phyloP scores from a whole-genome alignment of 2,329 filamentous ascomycete species.

The Aspergillus sp. region DNA sequence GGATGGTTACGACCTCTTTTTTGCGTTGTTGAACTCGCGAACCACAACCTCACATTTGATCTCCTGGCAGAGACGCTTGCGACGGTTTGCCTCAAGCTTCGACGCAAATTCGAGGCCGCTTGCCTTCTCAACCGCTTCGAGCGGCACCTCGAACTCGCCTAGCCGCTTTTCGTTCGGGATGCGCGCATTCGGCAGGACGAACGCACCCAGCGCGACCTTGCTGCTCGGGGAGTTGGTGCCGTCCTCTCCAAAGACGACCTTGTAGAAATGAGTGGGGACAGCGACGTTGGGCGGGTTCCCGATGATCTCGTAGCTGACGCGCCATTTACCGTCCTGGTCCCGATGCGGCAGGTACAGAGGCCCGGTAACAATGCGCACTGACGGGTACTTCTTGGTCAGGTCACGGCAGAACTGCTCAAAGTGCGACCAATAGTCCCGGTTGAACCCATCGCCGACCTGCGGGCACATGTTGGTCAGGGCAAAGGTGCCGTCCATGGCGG shows the following conservation, averaged over 20 bases:
- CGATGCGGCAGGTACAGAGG: slow-evolving; percentile 84
- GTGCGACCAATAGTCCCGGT: slow-evolving; percentile 98
- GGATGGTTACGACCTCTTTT: slow-evolving; percentile 27
- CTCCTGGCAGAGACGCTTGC: slow-evolving; percentile 76
- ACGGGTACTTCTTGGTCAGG: slow-evolving; percentile 70
- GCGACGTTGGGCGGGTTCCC: slow-evolving; percentile 87
- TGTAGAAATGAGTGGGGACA: slow-evolving; percentile 98
- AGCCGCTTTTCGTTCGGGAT: slow-evolving; percentile 85
- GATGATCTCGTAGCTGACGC: slow-evolving; percentile 91
- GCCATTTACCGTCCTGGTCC: slow-evolving; percentile 89
- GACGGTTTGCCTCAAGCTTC: slow-evolving; percentile 62
- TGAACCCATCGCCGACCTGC: slow-evolving; percentile 96
- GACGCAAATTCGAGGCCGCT: slow-evolving; percentile 84
- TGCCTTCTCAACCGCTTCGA: slow-evolving; percentile 86
- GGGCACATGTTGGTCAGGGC: slow-evolving; percentile 94
- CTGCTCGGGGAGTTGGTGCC: slow-evolving; percentile 49
- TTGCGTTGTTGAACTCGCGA: slow-evolving; percentile 60
- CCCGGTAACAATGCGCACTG: slow-evolving; percentile 83
- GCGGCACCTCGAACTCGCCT: slow-evolving; percentile 83
- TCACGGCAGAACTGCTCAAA: slow-evolving; percentile 94
- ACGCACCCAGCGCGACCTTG: slow-evolving; percentile 81
- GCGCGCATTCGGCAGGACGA: slow-evolving; percentile 83
- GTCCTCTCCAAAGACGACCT: slow-evolving; percentile 94
- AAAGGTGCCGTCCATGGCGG: slow-evolving; percentile 93
- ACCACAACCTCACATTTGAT: slow-evolving; percentile 75